Conservation (phyloP, 306 rosid species). For the Cucurbita pepo region DNA sequence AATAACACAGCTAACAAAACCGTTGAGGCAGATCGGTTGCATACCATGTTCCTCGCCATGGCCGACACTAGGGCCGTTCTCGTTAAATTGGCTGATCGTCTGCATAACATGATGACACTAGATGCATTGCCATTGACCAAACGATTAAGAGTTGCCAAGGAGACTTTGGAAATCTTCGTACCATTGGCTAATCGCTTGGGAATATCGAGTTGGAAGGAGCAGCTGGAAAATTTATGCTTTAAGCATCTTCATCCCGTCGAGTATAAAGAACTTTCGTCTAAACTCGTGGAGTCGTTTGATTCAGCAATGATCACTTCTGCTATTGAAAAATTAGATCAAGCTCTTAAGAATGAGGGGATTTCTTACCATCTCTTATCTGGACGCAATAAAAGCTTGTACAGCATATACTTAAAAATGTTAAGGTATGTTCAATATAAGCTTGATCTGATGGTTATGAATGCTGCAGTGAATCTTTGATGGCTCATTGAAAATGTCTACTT, state of each 20-base stretch:
- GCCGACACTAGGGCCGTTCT: conserved; percentile 95
- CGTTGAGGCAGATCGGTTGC: conserved; percentile 80
- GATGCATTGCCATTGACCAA: conserved; percentile 65
- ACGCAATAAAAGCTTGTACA: conserved; percentile 86
- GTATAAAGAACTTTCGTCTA: conserved; percentile 54
- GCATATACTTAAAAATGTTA: conserved; percentile 72
- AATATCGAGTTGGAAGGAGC: conserved; percentile 84
- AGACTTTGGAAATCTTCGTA: conserved; percentile 82
- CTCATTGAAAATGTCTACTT: neutral
- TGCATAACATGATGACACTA: conserved; percentile 89
- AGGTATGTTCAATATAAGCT: conserved; percentile 20
- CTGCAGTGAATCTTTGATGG: neutral
- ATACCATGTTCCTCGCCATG: conserved; percentile 95
- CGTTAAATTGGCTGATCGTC: conserved; percentile 78
- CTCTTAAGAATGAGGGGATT: conserved; percentile 51
- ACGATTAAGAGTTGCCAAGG: conserved; percentile 88
- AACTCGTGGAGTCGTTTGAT: conserved; percentile 59
- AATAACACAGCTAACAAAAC: conserved; percentile 75
- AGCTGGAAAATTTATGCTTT: conserved; percentile 68
- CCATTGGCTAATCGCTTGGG: conserved; percentile 95
- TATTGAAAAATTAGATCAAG: conserved; percentile 36
- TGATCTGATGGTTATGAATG: too few species aligned
- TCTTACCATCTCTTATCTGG: conserved; percentile 74
- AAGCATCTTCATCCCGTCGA: conserved; percentile 69
- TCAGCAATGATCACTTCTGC: conserved; percentile 70